Conservation (phyloP, 768 basidiomycete genomes). For the Boletus tylopilopsis region DNA sequence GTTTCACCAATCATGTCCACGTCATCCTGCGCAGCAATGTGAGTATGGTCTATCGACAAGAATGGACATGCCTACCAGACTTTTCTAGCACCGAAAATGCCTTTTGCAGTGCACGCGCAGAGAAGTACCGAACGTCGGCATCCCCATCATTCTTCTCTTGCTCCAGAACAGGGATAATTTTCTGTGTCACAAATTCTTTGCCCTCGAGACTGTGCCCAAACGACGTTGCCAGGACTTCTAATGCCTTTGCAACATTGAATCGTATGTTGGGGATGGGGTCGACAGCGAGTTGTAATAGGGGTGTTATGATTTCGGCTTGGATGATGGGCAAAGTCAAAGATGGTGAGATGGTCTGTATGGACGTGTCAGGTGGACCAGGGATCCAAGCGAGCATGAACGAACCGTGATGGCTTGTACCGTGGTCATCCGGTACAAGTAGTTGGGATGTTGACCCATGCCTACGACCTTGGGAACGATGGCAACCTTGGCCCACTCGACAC, state of each 20-base stretch:
- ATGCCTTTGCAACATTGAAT: constrained; percentile 95
- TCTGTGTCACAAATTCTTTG: constrained; percentile 64
- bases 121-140: constrained; percentile 96
- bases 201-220: constrained; percentile 67
- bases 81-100: constrained; percentile 36
- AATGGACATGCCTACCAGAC: constrained; percentile 31
- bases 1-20: constrained; percentile 19
- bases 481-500: constrained; percentile 93
- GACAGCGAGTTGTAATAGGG: constrained; percentile 73
- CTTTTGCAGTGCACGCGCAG: constrained; percentile 72
- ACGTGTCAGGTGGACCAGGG: constrained; percentile 4
- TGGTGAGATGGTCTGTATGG: constrained; percentile 86
- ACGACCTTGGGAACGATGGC: constrained; percentile 97
- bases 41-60: constrained; percentile 1
- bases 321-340: constrained; percentile 83
- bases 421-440: constrained; percentile 97
- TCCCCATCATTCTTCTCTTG: constrained; percentile 85
- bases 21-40: constrained; percentile 16
- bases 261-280: constrained; percentile 99
- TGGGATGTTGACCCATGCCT: constrained; percentile 94
- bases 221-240: constrained; percentile 81
- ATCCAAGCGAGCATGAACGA: constrained; percentile 24
- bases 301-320: constrained; percentile 77
- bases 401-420: constrained; percentile 98
- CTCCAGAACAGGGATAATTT: constrained; percentile 79